Evolutionary conservation across 2,329 filamentous ascomycete species (phyloP).

Genomic region (Botrytis tulipae): DNA sequence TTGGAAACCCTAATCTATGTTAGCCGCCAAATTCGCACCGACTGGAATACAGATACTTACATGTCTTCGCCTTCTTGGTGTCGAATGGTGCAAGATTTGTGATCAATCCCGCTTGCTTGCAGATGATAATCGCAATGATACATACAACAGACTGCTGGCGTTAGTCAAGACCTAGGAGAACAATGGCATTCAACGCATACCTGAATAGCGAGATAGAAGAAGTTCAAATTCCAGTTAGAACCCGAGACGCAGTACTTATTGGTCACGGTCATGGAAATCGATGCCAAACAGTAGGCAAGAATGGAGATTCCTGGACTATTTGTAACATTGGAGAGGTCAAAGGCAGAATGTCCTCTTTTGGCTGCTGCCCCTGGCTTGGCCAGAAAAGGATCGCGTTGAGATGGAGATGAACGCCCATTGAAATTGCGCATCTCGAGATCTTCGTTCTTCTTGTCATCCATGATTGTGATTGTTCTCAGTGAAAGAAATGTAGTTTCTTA

Average conservation of each 20-base stretch:
- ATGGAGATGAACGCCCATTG: constrained; percentile 40
- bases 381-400: constrained; percentile 41
- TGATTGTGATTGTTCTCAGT: constrained; percentile 43
- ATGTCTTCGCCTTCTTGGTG: constrained; percentile 84
- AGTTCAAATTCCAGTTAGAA: constrained; percentile 89
- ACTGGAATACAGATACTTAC: constrained; percentile 50
- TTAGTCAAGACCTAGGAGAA: constrained; percentile 23
- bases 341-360: constrained; percentile 24
- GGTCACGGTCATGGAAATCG: constrained; percentile 99
- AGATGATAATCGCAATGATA: constrained; percentile 76
- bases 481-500: constrained; percentile 16
- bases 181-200: constrained; percentile 51
- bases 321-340: constrained; percentile 47
- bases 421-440: constrained; percentile 49
- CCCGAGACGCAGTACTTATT: constrained; percentile 99
- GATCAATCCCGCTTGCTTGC: constrained; percentile 80
- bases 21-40: neutral
- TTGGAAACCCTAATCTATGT: constrained; percentile 75
- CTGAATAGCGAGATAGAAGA: constrained; percentile 90
- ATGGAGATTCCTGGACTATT: constrained; percentile 81
- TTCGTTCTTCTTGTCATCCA: constrained; percentile 89
- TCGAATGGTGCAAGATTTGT: constrained; percentile 81
- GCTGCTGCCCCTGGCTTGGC: constrained; percentile 40
- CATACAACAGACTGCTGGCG: constrained; percentile 76
- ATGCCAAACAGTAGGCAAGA: constrained; percentile 86